Percentiles rank a stretch among this genome's conserved stretches.
Conservation (phyloP, 352 stramenopile species). For the Globisporangium nodosum region DNA sequence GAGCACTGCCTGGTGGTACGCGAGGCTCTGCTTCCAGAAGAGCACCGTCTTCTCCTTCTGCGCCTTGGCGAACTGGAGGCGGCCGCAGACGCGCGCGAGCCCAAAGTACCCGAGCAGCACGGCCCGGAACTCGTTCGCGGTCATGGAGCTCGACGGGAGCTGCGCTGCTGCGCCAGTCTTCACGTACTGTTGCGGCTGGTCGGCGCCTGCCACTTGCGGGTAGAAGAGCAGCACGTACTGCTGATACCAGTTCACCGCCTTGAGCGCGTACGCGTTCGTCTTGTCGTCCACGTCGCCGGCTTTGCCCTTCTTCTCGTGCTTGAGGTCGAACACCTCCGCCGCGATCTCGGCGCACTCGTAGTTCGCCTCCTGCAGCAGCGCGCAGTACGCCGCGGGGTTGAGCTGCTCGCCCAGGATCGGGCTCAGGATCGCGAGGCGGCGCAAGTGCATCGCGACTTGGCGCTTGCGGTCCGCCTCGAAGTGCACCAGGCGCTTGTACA, state of each 20-base stretch:
- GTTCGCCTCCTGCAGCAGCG: conserved; percentile 59
- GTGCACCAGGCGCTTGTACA: conserved; percentile 47
- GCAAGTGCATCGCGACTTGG: conserved; percentile 60
- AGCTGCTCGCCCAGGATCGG: conserved; percentile 38
- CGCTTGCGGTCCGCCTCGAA: conserved; percentile 56
- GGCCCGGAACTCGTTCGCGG: conserved; percentile 31
- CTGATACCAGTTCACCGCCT: conserved; percentile 66
- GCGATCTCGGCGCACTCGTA: conserved; percentile 62
- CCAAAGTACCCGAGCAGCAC: conserved; percentile 56
- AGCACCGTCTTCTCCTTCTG: conserved; percentile 47
- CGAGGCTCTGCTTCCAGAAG: conserved; percentile 56
- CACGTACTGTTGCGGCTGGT: not conserved
- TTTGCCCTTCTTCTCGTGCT: conserved; percentile 31
- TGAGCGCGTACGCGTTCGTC: conserved; percentile 44
- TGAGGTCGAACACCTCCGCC: conserved; percentile 56
- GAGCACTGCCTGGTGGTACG: conserved; percentile 41
- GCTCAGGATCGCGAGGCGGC: conserved; percentile 37
- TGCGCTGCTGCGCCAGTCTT: conserved; percentile 22
- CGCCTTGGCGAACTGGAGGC: conserved; percentile 26
- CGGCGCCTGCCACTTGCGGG: conserved; percentile 1
- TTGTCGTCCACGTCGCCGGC: conserved; percentile 21
- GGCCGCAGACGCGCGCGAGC: conserved; percentile 55
- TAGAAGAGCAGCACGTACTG: conserved; percentile 72
- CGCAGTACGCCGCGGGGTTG: conserved; percentile 45
- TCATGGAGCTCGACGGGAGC: conserved; percentile 25